phyloP scores from a whole-genome alignment of 1,284 basidiomycete species.

The Polyporus tsugae region DNA sequence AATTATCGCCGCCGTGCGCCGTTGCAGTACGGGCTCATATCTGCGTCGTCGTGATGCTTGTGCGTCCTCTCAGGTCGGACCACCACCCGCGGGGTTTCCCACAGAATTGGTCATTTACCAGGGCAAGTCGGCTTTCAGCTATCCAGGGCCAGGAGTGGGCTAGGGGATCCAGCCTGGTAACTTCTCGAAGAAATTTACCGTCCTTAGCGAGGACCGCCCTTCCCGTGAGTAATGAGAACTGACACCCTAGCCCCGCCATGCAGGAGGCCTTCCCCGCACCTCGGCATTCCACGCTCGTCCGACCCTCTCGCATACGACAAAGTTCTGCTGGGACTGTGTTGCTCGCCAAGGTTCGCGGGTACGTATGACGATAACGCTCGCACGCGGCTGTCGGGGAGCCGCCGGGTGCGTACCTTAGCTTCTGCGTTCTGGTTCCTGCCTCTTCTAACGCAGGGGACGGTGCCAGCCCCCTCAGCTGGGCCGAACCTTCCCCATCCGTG shows the following conservation, averaged over 20 bases:
- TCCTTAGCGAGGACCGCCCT: background rate
- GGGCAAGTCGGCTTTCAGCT: conserved; percentile 13
- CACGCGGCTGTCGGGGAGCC: conserved; percentile 9
- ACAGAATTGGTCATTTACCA: conserved; percentile 9
- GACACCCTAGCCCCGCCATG: background rate
- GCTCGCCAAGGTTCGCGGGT: conserved; percentile 26
- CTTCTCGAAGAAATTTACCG: conserved; percentile 4
- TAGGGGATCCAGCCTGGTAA: conserved; percentile 1
- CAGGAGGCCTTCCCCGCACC: conserved; percentile 6
- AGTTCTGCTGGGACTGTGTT: background rate
- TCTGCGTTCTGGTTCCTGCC: conserved; percentile 23
- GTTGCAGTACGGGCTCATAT: background rate
- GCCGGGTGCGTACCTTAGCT: conserved; percentile 20
- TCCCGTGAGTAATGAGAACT: background rate
- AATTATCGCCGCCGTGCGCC: background rate
- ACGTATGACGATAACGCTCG: conserved; percentile 15
- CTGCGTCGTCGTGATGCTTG: background rate
- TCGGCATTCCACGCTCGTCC: conserved; percentile 1
- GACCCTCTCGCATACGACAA: background rate
- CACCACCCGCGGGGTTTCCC: background rate
- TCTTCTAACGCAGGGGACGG: conserved; percentile 12
- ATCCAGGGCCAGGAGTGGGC: conserved; percentile 10
- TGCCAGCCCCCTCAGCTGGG: conserved; percentile 6
- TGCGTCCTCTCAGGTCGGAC: conserved; percentile 1
- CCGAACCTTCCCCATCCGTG: conserved; percentile 24